phyloP scores from a whole-genome alignment of 164 flowering plant genomes.

The Umbellularia californica region DNA sequence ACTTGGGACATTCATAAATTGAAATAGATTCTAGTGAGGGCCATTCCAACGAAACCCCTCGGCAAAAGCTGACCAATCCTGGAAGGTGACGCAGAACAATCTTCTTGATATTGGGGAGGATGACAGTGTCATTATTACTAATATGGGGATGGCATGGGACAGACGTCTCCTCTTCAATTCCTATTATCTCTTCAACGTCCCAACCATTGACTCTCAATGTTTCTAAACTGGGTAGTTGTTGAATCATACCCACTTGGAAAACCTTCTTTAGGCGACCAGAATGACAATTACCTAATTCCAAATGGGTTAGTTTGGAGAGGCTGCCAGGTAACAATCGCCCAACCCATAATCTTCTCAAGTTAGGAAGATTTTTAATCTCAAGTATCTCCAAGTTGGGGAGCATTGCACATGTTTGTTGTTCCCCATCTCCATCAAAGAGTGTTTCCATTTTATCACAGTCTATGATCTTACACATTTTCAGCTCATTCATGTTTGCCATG shows the following conservation, averaged over 20 bases:
- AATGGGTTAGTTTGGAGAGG: not conserved
- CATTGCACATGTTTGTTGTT: too few species aligned
- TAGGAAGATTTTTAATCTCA: too few species aligned
- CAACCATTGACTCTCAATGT: not conserved
- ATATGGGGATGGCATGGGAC: not conserved
- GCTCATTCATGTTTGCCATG: not conserved
- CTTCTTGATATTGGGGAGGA: not conserved
- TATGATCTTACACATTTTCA: not conserved
- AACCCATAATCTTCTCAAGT: not conserved
- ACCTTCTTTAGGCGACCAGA: too few species aligned
- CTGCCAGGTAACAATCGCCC: not conserved
- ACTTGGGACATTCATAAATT: not conserved
- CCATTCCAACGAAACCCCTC: not conserved
- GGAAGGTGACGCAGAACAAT: not conserved
- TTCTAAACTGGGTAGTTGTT: not conserved
- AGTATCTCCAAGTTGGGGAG: not conserved
- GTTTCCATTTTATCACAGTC: not conserved
- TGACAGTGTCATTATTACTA: not conserved
- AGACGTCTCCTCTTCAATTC: not conserved
- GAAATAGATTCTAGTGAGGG: not conserved
- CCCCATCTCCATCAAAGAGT: not conserved
- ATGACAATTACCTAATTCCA: not conserved
- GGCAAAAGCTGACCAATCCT: not conserved
- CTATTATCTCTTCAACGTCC: not conserved
- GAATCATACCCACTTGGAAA: not conserved